Conservation (phyloP, 345 rosid species). For the Ceriops zippeliana region DNA sequence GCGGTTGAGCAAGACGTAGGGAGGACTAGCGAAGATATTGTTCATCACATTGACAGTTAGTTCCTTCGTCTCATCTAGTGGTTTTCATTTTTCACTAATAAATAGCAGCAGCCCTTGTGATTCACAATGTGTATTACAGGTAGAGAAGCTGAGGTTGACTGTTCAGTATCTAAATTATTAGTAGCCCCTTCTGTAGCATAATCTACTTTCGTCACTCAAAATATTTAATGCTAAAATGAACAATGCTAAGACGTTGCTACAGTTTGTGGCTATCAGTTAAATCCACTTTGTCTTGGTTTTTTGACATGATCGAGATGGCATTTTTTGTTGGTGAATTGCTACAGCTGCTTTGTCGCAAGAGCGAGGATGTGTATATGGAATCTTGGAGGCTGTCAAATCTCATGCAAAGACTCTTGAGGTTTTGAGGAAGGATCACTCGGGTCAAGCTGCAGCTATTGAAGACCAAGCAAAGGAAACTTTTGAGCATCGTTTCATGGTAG, state of each 20-base stretch:
- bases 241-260: too few species aligned
- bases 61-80: background rate
- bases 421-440: constrained; percentile 59
- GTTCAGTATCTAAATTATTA: too few species aligned
- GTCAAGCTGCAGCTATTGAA: constrained; percentile 53
- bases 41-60: constrained; percentile 65
- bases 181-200: too few species aligned
- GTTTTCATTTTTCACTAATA: background rate
- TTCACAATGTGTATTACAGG: too few species aligned
- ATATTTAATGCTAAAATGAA: too few species aligned
- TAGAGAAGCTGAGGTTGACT: too few species aligned
- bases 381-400: constrained; percentile 50
- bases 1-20: constrained; percentile 61
- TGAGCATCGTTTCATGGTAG: constrained; percentile 66
- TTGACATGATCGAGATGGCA: background rate
- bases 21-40: constrained; percentile 42
- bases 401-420: constrained; percentile 44
- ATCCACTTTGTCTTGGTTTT: too few species aligned
- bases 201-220: too few species aligned
- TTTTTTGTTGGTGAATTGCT: background rate
- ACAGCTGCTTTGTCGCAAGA: constrained; percentile 69
- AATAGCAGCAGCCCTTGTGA: background rate
- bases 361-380: constrained; percentile 45
- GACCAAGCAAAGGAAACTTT: constrained; percentile 69
- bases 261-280: too few species aligned